Base-by-base conservation (phyloP, 2,329 filamentous ascomycete genomes). In the Blumeria hordei region DNA sequence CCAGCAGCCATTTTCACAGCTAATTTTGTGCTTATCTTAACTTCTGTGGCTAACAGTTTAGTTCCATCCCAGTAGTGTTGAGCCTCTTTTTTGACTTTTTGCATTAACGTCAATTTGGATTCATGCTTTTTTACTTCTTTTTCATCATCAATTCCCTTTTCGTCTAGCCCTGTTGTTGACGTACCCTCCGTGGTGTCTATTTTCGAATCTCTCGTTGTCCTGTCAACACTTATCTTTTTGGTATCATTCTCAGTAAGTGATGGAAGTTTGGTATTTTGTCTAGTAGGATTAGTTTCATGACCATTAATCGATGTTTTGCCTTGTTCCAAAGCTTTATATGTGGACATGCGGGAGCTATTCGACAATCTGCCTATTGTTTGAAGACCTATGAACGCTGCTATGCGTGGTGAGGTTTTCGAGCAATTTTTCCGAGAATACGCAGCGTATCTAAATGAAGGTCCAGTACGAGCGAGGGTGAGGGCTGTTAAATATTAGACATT, bases 51-150 rank as follows among this genome's bases (percentile, higher is more conserved):
- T 61, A 98, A 73, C 64, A 98, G 74, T 70, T 98, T 98, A 33
- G 88, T 96, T 57, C 92, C 92, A 69, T 98, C 92, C 90, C 92
- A 96, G 71, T 98, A 98, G 68, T 98, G 92, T 58, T 82, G 79
- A 12, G 74, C 75, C 69, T 98, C 92, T 68, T 93, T 88, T 75
- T 94, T 98, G 65, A 98, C 81, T 71, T 88, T 94, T 67, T 96
- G 85, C 69, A 80, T 83, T 1, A 96, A 53, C 0, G 88, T 94
- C 69, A 94, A 70, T 66, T 94, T 95, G 72, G 88, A 87, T 62
- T 82, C 76, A 58, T 85, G 81, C 67, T 85, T 83, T 61, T 80
- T 74, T 56, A 84, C 78, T 60, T 78, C 75, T 64, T 80, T 79
- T 56, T 78, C 74, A 8, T 75, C 67, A 0, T 73, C 66, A 54